Evolutionary conservation across 495 filamentous ascomycete genomes (phyloP).

Genomic region (Neurospora sp.): DNA sequence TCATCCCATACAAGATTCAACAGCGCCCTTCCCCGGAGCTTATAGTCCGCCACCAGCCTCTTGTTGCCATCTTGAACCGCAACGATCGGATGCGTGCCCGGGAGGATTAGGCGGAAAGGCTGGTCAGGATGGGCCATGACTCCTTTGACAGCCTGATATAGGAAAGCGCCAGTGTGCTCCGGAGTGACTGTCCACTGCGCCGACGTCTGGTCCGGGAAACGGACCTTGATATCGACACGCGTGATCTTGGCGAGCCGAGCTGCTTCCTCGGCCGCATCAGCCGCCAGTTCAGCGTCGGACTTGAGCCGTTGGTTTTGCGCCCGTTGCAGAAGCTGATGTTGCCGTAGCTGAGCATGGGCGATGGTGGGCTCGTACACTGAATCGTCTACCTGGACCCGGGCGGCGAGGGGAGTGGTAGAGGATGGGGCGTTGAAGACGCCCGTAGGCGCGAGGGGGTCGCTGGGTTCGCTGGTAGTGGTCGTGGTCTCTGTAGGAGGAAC

Average conservation of each 20-base stretch:
- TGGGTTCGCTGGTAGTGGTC: background rate
- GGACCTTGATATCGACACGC: conserved; percentile 65
- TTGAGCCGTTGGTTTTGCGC: conserved; percentile 59
- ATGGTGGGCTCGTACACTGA: conserved; percentile 74
- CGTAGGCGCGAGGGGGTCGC: conserved; percentile 38
- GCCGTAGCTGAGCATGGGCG: conserved; percentile 74
- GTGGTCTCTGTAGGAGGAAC: background rate
- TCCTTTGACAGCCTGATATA: conserved; percentile 57
- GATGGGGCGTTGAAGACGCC: conserved; percentile 68
- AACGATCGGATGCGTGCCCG: conserved; percentile 16
- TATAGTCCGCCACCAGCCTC: conserved; percentile 60
- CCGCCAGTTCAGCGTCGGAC: conserved; percentile 57
- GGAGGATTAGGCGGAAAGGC: conserved; percentile 41
- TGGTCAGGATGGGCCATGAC: conserved; percentile 37
- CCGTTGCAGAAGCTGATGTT: conserved; percentile 54
- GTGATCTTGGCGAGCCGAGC: conserved; percentile 54
- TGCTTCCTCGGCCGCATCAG: conserved; percentile 45
- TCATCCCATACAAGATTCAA: conserved; percentile 74
- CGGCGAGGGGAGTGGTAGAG: conserved; percentile 63
- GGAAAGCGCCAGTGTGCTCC: conserved; percentile 48
- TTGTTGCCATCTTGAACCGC: conserved; percentile 24
- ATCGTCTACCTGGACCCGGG: conserved; percentile 52
- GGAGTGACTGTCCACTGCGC: conserved; percentile 55
- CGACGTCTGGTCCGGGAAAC: conserved; percentile 75
- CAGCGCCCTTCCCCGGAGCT: conserved; percentile 57